Evolutionary conservation across 2,329 filamentous ascomycete genomes (phyloP), one percentile per base, ranked within the genome.

Genomic region (Hypoxylon sp.): DNA sequence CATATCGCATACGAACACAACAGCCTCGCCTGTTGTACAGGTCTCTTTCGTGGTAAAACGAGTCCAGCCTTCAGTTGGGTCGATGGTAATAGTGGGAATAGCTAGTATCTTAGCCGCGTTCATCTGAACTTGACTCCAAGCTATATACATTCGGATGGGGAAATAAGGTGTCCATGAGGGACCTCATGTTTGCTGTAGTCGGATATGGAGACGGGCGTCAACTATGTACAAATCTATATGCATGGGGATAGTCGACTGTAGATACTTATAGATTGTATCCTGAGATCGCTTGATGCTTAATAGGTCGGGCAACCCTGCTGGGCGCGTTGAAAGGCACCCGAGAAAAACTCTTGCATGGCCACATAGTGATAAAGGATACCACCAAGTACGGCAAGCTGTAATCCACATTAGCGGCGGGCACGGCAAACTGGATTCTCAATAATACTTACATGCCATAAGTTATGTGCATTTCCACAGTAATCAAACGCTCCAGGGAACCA

Each of bases 331-430:
- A 95, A 95, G 9, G 92, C 92, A 41, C 85, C 86, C 3, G 91
- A 85, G 75, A 99, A 99, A 79, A 99, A 96, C 60, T 94, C 88
- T 79, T 97, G 92, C 95, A 99, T 97, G 16, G 96, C 96, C 21
- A 87, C 86, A 80, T 98, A 99, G 79, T 99, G 96, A 78, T 97
- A 98, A n/a, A 98, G 80, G 62, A 99, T 99, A 9, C 96, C 96
- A 14, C 94, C 93, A 27, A 99, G 83, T 9, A 99, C 96, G 6
- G 96, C 96, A 32, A 97, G 81, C 79, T 99, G 93, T 93, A 93
- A 97, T 63, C 96, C 88, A 78, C 96, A 97, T 82, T 97, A 96
- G 79, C 91, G 94, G 45, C 91, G 91, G 91, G 52, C 93, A 93
- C 30, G 94, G 84, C 76, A 96, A 96, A 78, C 96, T 93, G 74